Conservation (phyloP, 2,329 filamentous ascomycete species). For the Colletotrichum ledebouriae region DNA sequence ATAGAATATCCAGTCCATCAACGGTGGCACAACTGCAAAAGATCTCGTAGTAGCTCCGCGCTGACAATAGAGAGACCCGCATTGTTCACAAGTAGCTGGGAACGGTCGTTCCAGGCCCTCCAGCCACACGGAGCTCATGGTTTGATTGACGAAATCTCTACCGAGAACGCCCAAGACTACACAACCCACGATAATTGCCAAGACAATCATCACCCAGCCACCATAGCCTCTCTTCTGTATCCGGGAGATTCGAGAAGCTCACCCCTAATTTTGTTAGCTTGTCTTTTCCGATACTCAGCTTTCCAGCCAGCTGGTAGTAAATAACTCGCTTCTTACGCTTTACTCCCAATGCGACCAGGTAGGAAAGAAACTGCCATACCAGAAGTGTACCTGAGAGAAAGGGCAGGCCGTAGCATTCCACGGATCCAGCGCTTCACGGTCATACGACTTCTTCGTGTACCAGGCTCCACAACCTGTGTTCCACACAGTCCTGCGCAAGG, state of each 20-base stretch:
- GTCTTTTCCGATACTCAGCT: not conserved
- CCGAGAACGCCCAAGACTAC: not conserved
- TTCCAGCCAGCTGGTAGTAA: too few relatives aligned
- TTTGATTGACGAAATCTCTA: not conserved
- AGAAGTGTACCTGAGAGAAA: constrained; percentile 51
- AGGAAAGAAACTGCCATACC: constrained; percentile 54
- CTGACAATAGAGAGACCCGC: too few relatives aligned
- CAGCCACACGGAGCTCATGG: not conserved
- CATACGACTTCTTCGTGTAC: constrained; percentile 49
- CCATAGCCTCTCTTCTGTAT: not conserved
- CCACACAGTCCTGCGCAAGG: constrained; percentile 50
- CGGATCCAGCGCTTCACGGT: constrained; percentile 38
- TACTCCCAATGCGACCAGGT: constrained; percentile 51
- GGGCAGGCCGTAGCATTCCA: constrained; percentile 55
- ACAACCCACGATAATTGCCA: not conserved
- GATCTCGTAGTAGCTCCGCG: too few relatives aligned
- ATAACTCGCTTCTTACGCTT: constrained; percentile 46
- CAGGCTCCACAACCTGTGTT: constrained; percentile 52
- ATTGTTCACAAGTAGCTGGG: not conserved
- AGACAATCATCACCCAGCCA: not conserved
- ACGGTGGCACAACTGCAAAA: too few relatives aligned
- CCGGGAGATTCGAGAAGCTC: not conserved
- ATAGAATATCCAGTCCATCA: too few relatives aligned
- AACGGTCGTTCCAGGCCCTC: not conserved
- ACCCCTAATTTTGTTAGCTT: constrained; percentile 4